Evolutionary conservation across 306 rosid genomes (phyloP), one percentile per base, ranked within the genome.

Genomic region (Malus sylvestris): DNA sequence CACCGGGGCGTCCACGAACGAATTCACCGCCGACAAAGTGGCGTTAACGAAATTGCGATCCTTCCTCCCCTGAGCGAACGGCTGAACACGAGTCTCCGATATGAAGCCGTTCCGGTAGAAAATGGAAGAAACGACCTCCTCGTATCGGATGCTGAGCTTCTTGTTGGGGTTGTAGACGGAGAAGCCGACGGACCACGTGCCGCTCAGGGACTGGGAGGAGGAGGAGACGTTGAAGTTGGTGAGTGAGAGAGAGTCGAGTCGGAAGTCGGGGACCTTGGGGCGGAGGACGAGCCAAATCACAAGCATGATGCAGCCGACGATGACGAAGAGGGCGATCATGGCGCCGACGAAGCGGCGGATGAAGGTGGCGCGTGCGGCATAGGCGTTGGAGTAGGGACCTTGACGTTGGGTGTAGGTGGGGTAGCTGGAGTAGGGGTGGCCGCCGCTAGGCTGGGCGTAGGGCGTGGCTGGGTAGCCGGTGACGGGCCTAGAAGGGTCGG

Each of bases 251-350:
- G 96, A 55, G 29, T 86, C 86, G 80, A 95, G 23, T 0, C 70
- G 81, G 83, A 88, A 83, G 35, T 84, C 75, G 0, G 97, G 99
- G 81, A 88, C 77, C 4, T 83, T 87, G 32, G 99, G 99, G 49
- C 97, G 97, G 29, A 95, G 86, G 76, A 95, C 88, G 62, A 95
- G 97, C 97, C 97, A 90, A 2, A 91, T 65, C 60, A 90, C 60
- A 71, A 95, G 75, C 27, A 87, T 57, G 59, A 86, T 64, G 4
- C 75, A 83, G 80, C 88, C 93, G 60, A 87, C 45, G 46, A 86
- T n/a, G 29, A 90, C 75, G 55, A 84, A 85, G 75, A 88, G 80
- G 81, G 90, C 78, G 6, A 89, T 61, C 83, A 95, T 81, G 65
- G 91, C 83, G 33, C 86, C 80, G 51, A 90, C 8, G 81, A 92